Conservation (phyloP, 305 asterid genomes). For the Rubia tinctorum region DNA sequence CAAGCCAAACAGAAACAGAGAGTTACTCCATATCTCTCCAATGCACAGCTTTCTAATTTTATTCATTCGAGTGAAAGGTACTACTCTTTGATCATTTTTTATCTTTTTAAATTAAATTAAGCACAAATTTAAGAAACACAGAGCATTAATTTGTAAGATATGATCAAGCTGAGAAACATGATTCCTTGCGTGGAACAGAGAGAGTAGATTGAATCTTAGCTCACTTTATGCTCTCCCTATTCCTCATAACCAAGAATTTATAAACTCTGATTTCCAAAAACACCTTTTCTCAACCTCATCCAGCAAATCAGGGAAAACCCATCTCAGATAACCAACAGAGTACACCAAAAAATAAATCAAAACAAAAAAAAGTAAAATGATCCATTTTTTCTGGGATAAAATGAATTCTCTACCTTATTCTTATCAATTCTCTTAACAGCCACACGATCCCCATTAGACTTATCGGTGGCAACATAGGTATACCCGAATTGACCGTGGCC, state of each 20-base stretch:
- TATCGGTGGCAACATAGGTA: slow-evolving; percentile 41
- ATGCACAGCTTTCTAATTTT: neutral
- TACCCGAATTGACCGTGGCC: slow-evolving; percentile 54
- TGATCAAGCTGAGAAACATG: neutral
- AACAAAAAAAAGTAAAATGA: neutral
- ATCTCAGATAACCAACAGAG: neutral
- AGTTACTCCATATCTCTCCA: neutral
- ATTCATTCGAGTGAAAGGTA: neutral
- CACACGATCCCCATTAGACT: slow-evolving; percentile 42
- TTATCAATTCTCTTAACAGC: slow-evolving; percentile 51
- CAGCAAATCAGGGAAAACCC: no score
- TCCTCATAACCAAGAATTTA: neutral
- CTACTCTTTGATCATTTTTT: neutral
- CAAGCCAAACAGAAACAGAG: neutral
- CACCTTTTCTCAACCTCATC: neutral
- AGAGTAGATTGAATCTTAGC: neutral
- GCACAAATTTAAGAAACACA: no score
- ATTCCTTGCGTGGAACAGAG: neutral
- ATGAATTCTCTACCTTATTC: slow-evolving; percentile 31
- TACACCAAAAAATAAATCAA: neutral
- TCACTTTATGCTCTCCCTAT: slow-evolving; percentile 3
- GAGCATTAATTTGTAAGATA: neutral
- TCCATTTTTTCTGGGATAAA: neutral
- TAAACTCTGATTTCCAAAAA: neutral
- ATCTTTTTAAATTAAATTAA: neutral